A percentile compares a stretch with the other conserved stretches of the same genome.
Conservation (phyloP, 805 yeast species). For the Cyberlindnera mrakii region DNA sequence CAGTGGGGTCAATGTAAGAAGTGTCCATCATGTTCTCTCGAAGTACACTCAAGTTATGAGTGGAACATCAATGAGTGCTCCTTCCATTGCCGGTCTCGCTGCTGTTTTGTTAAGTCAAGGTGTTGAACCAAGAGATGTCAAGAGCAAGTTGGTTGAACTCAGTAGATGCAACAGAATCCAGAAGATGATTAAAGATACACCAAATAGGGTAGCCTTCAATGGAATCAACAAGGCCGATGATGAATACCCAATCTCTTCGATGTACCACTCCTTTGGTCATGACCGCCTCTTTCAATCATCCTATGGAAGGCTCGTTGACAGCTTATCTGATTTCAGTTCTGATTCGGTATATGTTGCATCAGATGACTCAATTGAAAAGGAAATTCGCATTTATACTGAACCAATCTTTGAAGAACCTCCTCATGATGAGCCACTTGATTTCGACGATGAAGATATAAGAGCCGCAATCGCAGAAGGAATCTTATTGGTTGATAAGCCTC, state of each 20-base stretch:
- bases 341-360: not conserved
- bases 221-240: conserved; percentile 30
- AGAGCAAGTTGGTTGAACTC: conserved; percentile 34
- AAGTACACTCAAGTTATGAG: conserved; percentile 33
- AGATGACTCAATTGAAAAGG: not conserved
- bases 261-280: conserved; percentile 6
- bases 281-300: not conserved
- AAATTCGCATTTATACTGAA: no score
- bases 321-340: not conserved
- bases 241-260: conserved; percentile 7
- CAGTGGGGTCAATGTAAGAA: conserved; percentile 65
- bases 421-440: no score
- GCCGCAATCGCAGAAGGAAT: no score
- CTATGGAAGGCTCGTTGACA: not conserved
- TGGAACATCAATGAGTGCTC: conserved; percentile 83
- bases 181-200: conserved; percentile 46
- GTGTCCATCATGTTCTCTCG: conserved; percentile 36
- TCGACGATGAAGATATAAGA: no score
- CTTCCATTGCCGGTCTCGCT: conserved; percentile 61
- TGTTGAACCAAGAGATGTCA: conserved; percentile 35
- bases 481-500: no score
- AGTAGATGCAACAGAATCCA: conserved; percentile 30
- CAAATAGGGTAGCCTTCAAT: conserved; percentile 47
- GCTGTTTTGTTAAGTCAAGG: conserved; percentile 53
- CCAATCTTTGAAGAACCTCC: no score